Evolutionary conservation across 1,139 yeast genomes (phyloP).

Genomic region (Groenewaldozyma sp.): DNA sequence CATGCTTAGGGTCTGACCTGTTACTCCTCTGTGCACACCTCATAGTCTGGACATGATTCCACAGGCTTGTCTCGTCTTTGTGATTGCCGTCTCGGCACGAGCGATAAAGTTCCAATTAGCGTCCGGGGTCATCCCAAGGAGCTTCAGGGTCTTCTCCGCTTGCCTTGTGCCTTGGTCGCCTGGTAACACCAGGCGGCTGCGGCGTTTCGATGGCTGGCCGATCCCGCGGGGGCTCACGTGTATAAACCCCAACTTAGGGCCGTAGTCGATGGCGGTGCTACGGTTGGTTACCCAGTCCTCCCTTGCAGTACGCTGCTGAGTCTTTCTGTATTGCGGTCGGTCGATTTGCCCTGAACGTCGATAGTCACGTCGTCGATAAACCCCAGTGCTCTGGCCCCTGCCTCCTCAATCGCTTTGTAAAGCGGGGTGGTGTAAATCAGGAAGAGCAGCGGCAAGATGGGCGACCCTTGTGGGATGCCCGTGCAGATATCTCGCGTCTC

Average conservation of each 20-base stretch:
- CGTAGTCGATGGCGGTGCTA: conserved; percentile 9
- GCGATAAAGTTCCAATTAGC: neutral
- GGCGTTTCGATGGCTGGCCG: neutral
- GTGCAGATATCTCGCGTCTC: conserved; percentile 3
- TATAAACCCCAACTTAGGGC: neutral
- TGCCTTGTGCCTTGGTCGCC: neutral
- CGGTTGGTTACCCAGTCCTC: conserved; percentile 6
- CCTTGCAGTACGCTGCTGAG: conserved; percentile 4
- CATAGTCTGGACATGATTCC: neutral
- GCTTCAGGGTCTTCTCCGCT: neutral
- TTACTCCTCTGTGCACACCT: neutral
- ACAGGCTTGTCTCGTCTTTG: neutral
- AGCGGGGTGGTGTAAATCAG: conserved; percentile 13
- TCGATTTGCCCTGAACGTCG: conserved; percentile 5
- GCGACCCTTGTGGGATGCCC: conserved; percentile 19
- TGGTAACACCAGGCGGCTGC: neutral
- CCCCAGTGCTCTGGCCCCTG: conserved; percentile 10
- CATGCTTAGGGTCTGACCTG: neutral
- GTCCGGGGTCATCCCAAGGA: neutral
- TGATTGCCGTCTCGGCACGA: neutral
- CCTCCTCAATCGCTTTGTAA: conserved; percentile 5
- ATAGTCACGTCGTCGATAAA: conserved; percentile 14
- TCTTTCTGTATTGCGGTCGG: conserved; percentile 1
- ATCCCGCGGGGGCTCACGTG: too few relatives aligned
- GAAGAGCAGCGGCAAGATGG: conserved; percentile 15